These are phyloP conservation scores for Cicer chorassanicum DNA, from an alignment of 306 rosid genomes.

Conservation along the genomic window DNA sequence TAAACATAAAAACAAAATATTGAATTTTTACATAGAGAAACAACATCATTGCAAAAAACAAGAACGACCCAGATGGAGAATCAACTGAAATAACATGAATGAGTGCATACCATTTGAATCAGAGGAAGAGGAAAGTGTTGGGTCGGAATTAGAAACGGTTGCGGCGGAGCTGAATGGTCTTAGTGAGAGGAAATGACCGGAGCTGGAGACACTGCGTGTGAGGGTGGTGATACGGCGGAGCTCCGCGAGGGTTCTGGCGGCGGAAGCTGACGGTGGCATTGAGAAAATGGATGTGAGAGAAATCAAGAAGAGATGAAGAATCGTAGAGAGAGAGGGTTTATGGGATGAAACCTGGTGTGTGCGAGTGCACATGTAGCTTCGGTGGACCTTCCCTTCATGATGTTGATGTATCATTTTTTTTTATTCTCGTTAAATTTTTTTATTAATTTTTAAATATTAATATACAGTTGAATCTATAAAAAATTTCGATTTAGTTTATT, in stretches of 20 bases:
- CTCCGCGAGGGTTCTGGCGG: slow-evolving; percentile 52
- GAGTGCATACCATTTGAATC: slow-evolving; percentile 55
- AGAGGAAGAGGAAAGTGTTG: slow-evolving; percentile 54
- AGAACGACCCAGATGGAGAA: slow-evolving; percentile 13
- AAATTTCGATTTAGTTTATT: no score
- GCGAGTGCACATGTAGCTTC: neutral
- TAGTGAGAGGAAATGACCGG: slow-evolving; percentile 29
- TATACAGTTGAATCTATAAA: accelerated
- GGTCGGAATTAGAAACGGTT: slow-evolving; percentile 51
- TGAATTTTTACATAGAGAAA: slow-evolving; percentile 12
- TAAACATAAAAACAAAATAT: neutral
- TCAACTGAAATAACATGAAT: neutral
- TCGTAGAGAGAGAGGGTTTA: slow-evolving; percentile 51
- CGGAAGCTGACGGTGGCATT: slow-evolving; percentile 55
- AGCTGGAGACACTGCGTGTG: neutral
- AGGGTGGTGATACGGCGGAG: slow-evolving; percentile 45
- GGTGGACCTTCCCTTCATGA: slow-evolving; percentile 10
- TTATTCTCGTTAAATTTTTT: no score
- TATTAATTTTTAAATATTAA: no score
- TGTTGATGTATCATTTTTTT: no score
- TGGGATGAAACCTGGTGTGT: slow-evolving; percentile 29
- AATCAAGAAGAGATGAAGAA: neutral
- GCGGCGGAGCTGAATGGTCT: slow-evolving; percentile 52
- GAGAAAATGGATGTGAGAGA: slow-evolving; percentile 24
- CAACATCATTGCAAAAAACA: slow-evolving; percentile 29